Evolutionary conservation across 345 rosid genomes (phyloP), one percentile per base, ranked within the genome.

Genomic region (Garcia nutans): DNA sequence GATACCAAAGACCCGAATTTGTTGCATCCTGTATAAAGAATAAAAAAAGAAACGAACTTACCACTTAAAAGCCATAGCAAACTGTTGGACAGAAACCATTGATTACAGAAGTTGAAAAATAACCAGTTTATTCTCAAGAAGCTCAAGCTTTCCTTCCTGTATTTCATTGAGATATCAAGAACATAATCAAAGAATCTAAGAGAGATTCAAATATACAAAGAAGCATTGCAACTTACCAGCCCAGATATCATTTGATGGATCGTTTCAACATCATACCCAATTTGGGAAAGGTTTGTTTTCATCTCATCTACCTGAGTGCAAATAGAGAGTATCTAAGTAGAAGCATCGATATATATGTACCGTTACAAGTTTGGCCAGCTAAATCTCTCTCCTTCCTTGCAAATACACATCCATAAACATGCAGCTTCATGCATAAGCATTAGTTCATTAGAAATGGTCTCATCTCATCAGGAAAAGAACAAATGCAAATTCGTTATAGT

Each of bases 71-170:
- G 24, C 0, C 6, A 12, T 11, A 57, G 56, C 56, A 58, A 65
- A 63, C 3, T 47, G 49, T 26, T n/a, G 68, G 59, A 68, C 75
- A 68, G 37, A 24, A 52, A 54, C 47, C 28, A 61, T 23, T 23
- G 68, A 64, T 47, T 17, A 73, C 20, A 58, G 74, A 67, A 61
- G 24, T 56, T 23, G 49, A 76, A 52, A 75, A 57, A 55, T 56
- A 76, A 91, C 97, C 89, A 89, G 97, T 85, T 92, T 95, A 88
- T 78, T 84, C 81, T 94, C 97, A 13, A 92, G 81, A 79, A 88
- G 79, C 54, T 87, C 94, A 71, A 92, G 86, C 86, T 91, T 95
- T 77, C 85, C 93, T 84, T 95, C 97, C 99, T 91, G 93, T 79
- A 68, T 77, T 71, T 76, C 61, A 63, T 57, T 63, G 55, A 68